Conservation (phyloP, 129 eudicot species). For the Oenanthe sinensis region DNA sequence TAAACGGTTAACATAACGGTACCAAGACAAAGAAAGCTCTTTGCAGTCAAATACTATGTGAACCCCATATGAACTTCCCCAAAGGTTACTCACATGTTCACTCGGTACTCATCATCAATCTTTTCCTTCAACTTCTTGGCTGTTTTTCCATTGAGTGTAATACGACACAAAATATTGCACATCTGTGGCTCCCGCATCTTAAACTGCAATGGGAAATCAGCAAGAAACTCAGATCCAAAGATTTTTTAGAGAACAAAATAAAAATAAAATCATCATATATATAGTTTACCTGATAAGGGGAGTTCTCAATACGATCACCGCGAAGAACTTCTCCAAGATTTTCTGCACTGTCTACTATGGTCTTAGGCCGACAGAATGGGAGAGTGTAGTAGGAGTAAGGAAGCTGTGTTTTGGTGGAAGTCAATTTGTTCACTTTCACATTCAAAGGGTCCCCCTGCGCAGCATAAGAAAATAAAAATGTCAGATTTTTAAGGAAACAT, state of each 20-base stretch:
- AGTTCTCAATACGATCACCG: slow-evolving; percentile 53
- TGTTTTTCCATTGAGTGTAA: slow-evolving; percentile 29
- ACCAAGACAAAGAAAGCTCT: not conserved
- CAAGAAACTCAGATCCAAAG: not conserved
- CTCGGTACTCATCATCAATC: slow-evolving; percentile 48
- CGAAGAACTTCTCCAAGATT: slow-evolving; percentile 59
- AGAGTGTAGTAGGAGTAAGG: slow-evolving; percentile 50
- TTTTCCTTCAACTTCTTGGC: slow-evolving; percentile 44
- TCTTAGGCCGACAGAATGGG: slow-evolving; percentile 38
- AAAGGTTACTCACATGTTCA: slow-evolving; percentile 34
- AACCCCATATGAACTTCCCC: not conserved
- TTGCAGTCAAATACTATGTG: not conserved
- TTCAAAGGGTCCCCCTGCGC: slow-evolving; percentile 39
- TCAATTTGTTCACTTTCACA: slow-evolving; percentile 49
- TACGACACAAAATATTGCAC: slow-evolving; percentile 39
- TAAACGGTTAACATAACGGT: not conserved
- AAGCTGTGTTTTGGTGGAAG: slow-evolving; percentile 49
- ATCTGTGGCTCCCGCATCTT: slow-evolving; percentile 50
- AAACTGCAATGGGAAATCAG: slow-evolving; percentile 24
- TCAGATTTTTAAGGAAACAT: not conserved
- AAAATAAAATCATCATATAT: not conserved
- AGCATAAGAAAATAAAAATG: not conserved
- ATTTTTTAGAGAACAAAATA: not conserved
- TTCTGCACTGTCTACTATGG: slow-evolving; percentile 49
- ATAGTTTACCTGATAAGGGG: slow-evolving; percentile 35